Evolutionary conservation across 2,329 filamentous ascomycete species (phyloP), one percentile per base, ranked within the genome.

Genomic region (Hypomyces rosellus): DNA sequence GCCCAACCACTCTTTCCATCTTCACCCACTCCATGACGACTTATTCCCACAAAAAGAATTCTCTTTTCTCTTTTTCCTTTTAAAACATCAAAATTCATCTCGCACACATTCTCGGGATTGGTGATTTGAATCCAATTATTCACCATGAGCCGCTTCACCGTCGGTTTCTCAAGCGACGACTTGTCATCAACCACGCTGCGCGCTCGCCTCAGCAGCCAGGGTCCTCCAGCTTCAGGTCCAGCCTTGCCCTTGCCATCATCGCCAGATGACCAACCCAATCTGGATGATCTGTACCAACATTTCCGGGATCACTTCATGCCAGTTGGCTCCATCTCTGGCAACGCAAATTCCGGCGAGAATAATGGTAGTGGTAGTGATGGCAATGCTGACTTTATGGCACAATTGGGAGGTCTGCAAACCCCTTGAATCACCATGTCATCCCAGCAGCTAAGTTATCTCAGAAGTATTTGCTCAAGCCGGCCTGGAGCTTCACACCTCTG

Each of bases 121-220:
- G 25, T 8, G 12, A n/a, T 12, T 38, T 16, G 36, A 38, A 38
- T n/a, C 36, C 36, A 3, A n/a, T 2, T 7, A 13, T 47, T 44
- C 34, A 34, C 46, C 20, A 43, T 51, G 11, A 39, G 14, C n/a
- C 45, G 39, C 7, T 22, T 43, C 9, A 30, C 9, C 6, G 8
- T 33, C 3, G 37, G 20, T 3, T 41, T 7, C 30, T 45, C 50
- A 0, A 38, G 36, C n/a, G 50, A 43, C 13, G 46, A 34, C 22
- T 16, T 16, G 1, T 59, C 56, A n/a, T 57, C 61, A 1, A 61
- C 61, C 0, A 62, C 57, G 0, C 46, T 67, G 1, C 59, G 64
- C 16, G 59, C 58, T 34, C 62, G 64, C 7, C 57, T 67, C 12
- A 58, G 61, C 9, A 65, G 58, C 12, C 54, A 58, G 3, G 57